Percentiles rank a stretch among this genome's conserved stretches.
Conservation (phyloP, 306 rosid genomes). For the Lathyrus oleraceus region DNA sequence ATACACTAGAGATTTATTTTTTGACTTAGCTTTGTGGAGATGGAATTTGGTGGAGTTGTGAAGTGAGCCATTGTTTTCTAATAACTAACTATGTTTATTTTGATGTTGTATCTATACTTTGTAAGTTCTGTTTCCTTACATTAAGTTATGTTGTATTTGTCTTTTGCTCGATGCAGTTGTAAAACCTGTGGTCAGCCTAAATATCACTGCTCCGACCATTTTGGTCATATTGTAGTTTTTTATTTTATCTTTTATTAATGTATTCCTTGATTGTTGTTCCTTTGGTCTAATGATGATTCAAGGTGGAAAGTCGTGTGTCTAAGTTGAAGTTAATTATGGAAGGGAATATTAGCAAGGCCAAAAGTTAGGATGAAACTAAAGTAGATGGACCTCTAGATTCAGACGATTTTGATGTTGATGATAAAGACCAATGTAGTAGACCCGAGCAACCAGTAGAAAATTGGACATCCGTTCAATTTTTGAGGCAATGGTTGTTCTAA, state of each 20-base stretch:
- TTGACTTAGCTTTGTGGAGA: slow-evolving; percentile 8
- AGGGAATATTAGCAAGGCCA: slow-evolving; percentile 67
- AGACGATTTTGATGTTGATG: slow-evolving; percentile 37
- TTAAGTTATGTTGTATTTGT: background rate
- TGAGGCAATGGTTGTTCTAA: slow-evolving; percentile 65
- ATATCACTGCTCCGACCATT: slow-evolving; percentile 72
- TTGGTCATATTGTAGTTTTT: slow-evolving; percentile 64
- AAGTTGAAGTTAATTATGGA: slow-evolving; percentile 64
- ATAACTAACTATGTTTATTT: background rate
- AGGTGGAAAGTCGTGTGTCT: slow-evolving; percentile 60
- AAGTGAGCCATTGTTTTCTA: background rate
- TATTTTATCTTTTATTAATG: slow-evolving; percentile 12
- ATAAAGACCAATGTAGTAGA: slow-evolving; percentile 25
- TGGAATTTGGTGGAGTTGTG: background rate
- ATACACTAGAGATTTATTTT: background rate
- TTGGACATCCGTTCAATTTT: slow-evolving; percentile 81
- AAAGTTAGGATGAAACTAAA: slow-evolving; percentile 43
- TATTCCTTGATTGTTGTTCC: slow-evolving; percentile 24
- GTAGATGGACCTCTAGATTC: slow-evolving; percentile 31
- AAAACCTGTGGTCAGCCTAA: slow-evolving; percentile 61
- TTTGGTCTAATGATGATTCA: slow-evolving; percentile 25
- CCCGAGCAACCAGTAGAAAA: slow-evolving; percentile 37
- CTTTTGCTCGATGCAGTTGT: slow-evolving; percentile 64
- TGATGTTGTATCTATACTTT: background rate
- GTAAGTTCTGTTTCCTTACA: background rate